A percentile compares a stretch with the other conserved stretches of the same genome.
Conservation (phyloP, 208 protist genomes). For the Novymonas esmeraldas region DNA sequence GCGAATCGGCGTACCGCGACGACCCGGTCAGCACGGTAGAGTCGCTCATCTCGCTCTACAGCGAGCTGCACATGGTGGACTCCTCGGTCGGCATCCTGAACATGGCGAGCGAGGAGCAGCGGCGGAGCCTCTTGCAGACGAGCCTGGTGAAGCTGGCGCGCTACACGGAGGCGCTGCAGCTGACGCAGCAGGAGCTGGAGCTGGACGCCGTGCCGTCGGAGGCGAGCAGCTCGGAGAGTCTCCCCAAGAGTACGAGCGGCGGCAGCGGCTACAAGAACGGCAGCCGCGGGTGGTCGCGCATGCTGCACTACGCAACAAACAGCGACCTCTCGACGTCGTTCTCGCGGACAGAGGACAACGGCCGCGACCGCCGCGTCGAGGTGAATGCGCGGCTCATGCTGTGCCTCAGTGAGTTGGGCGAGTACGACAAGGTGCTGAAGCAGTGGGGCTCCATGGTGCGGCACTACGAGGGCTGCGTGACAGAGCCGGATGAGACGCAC, state of each 20-base stretch:
- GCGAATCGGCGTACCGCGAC: slow-evolving; percentile 81
- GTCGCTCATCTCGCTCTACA: slow-evolving; percentile 84
- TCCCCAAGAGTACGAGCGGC: no score
- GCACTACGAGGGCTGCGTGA: slow-evolving; percentile 26
- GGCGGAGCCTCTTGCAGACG: slow-evolving; percentile 67
- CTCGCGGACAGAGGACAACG: slow-evolving; percentile 39
- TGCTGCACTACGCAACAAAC: slow-evolving; percentile 42
- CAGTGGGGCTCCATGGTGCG: slow-evolving; percentile 61
- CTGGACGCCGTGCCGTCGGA: slow-evolving; percentile 43
- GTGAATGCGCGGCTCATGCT: slow-evolving; percentile 63
- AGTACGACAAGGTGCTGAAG: slow-evolving; percentile 72
- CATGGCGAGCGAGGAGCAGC: slow-evolving; percentile 64
- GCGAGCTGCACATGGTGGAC: slow-evolving; percentile 79
- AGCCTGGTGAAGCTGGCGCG: slow-evolving; percentile 83
- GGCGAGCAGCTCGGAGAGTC: slow-evolving; percentile 44
- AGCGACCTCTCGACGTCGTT: slow-evolving; percentile 55
- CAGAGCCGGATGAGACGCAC: slow-evolving; percentile 50
- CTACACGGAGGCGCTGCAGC: slow-evolving; percentile 68
- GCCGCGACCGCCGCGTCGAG: slow-evolving; percentile 45
- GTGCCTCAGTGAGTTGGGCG: slow-evolving; percentile 78
- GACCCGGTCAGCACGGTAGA: slow-evolving; percentile 65
- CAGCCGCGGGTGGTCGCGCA: slow-evolving; percentile 39
- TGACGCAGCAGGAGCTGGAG: slow-evolving; percentile 72
- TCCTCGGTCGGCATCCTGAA: slow-evolving; percentile 82
- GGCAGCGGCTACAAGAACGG: slow-evolving; percentile 22